Percentiles rank a stretch among this genome's conserved stretches.
Conservation (phyloP, 2,329 filamentous ascomycete genomes). For the Stemphylium vesicarium region DNA sequence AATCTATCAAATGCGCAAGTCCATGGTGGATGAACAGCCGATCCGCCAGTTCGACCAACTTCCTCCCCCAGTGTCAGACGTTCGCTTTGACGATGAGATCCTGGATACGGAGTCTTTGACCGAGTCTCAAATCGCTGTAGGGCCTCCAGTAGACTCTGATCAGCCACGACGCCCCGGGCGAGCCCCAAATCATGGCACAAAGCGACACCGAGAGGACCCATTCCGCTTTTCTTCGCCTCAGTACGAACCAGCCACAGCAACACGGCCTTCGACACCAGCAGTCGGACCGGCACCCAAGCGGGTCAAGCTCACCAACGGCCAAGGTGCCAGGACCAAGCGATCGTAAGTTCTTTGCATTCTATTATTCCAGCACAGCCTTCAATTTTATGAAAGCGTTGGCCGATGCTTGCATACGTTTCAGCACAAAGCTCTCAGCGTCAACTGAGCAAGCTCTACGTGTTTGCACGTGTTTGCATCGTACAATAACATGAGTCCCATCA, state of each 20-base stretch:
- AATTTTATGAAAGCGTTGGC: constrained; percentile 22
- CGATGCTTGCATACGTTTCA: constrained; percentile 34
- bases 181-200: constrained; percentile 35
- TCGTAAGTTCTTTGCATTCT: constrained; percentile 41
- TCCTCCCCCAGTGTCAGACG: constrained; percentile 37
- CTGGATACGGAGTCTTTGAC: constrained; percentile 46
- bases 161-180: constrained; percentile 40
- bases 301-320: constrained; percentile 44
- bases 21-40: constrained; percentile 35
- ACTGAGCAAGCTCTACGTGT: constrained; percentile 45
- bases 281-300: constrained; percentile 41
- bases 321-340: constrained; percentile 46
- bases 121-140: constrained; percentile 45
- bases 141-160: constrained; percentile 41
- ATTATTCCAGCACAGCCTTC: constrained; percentile 19
- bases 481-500: constrained; percentile 22
- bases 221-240: constrained; percentile 42
- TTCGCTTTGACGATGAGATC: constrained; percentile 47
- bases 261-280: constrained; percentile 44
- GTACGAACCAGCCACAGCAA: constrained; percentile 37
- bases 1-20: constrained; percentile 31
- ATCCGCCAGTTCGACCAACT: constrained; percentile 28
- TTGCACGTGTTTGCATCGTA: constrained; percentile 36
- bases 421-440: constrained; percentile 33
- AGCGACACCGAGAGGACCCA: constrained; percentile 41